phyloP scores from a whole-genome alignment of 1,139 yeast species.

The Kodamaea fungicola region DNA sequence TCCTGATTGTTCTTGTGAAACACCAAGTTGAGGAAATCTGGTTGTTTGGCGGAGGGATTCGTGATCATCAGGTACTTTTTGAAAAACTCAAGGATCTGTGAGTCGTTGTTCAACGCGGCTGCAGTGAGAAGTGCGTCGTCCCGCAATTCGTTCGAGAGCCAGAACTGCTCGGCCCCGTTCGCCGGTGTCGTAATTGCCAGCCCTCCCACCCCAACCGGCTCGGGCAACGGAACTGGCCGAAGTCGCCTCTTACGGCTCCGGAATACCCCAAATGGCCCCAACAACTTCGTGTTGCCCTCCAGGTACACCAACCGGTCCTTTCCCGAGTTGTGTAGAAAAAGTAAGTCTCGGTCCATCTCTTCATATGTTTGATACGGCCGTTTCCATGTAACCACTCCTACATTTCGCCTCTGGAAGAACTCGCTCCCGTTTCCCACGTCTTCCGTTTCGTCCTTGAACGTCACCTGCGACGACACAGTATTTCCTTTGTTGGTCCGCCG shows the following conservation, averaged over 20 bases:
- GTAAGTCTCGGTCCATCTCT: constrained; percentile 75
- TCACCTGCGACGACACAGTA: constrained; percentile 24
- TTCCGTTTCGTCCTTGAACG: constrained; percentile 17
- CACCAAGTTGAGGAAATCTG: constrained; percentile 48
- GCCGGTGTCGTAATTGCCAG: not conserved
- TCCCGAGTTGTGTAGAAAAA: constrained; percentile 55
- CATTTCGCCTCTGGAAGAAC: constrained; percentile 64
- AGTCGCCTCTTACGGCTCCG: constrained; percentile 8
- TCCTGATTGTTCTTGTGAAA: constrained; percentile 40
- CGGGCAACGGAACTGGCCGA: not conserved
- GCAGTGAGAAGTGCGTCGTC: constrained; percentile 74
- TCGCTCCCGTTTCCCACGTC: constrained; percentile 27
- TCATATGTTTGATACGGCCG: constrained; percentile 68
- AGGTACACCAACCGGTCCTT: constrained; percentile 28
- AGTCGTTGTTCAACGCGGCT: constrained; percentile 65
- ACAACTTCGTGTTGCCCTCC: constrained; percentile 49
- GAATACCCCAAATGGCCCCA: constrained; percentile 88
- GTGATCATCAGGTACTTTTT: constrained; percentile 21
- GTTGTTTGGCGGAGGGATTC: constrained; percentile 16
- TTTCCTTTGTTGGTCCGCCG: constrained; percentile 26
- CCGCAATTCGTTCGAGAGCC: constrained; percentile 68
- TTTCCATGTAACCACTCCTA: constrained; percentile 73
- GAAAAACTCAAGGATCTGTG: constrained; percentile 55
- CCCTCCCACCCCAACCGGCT: not conserved
- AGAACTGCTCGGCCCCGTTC: constrained; percentile 33